Conservation (phyloP, 768 basidiomycete genomes). For the Tulasnella sp. region DNA sequence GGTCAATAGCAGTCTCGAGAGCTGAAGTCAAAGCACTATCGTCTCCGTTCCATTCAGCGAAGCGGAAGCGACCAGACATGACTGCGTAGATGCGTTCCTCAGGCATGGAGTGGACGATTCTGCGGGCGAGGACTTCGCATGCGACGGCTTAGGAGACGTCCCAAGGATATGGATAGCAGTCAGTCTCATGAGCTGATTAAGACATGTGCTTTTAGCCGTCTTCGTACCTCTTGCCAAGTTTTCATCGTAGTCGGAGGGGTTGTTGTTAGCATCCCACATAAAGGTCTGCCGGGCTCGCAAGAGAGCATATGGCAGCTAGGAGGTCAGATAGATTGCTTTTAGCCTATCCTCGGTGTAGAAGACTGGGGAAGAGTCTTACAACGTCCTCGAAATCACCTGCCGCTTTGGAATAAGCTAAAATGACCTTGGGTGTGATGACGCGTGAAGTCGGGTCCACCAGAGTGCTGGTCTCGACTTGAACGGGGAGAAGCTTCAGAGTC, state of each 20-base stretch:
- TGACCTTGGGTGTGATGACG: conserved; percentile 70
- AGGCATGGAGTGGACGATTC: conserved; percentile 67
- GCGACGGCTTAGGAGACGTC: conserved; percentile 53
- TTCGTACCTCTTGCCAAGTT: conserved; percentile 69
- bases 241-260: conserved; percentile 84
- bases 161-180: conserved; percentile 5
- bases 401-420: conserved; percentile 69
- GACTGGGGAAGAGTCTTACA: conserved; percentile 44
- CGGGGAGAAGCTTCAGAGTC: conserved; percentile 69
- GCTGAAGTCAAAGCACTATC: conserved; percentile 69
- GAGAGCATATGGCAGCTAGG: conserved; percentile 75
- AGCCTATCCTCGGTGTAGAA: background rate
- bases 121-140: conserved; percentile 79
- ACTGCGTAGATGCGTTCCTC: conserved; percentile 62
- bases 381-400: conserved; percentile 87
- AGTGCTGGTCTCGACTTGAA: conserved; percentile 64
- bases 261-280: conserved; percentile 71
- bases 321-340: background rate
- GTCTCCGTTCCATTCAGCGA: conserved; percentile 71
- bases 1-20: conserved; percentile 88
- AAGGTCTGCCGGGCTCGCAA: conserved; percentile 75
- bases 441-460: conserved; percentile 77
- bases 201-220: background rate
- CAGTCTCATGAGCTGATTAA: background rate
- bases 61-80: conserved; percentile 74